Base-by-base conservation (phyloP, 371 early-diverging fungal genomes). In the Cladochytrium tenue region DNA sequence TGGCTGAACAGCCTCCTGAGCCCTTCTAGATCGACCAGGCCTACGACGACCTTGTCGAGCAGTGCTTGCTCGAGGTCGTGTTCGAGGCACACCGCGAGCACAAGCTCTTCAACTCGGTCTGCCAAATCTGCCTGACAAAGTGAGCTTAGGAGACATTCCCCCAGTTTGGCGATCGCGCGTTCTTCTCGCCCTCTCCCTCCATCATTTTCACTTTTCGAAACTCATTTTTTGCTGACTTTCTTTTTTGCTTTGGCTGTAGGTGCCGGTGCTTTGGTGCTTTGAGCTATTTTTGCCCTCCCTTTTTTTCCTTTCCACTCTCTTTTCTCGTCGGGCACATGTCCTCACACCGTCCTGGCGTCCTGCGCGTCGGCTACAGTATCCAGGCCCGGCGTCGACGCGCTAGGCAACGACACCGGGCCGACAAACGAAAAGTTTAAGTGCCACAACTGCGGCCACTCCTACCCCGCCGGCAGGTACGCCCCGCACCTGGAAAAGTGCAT, bases 401-500 rank as follows among this genome's bases (percentile, higher is more conserved):
- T 88, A 76, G 91, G 92, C 15, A 88, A 88, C 57, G 85, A 86
- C 52, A 78, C 36, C 64, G 79, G 27, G 80, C 79, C 58, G 81
- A 43, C 62, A 10, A 68, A 81, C 58, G 90, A 90, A 28, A 81
- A 83, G 5, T 88, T 85, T 70, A 83, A 91, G 53, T 95, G 95
- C 70, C 87, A 87, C 25, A 89, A 87, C 70, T 95, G 95, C 77
- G 81, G 84, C 63, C 84, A 85, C 34, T 73, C 81, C 31, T 90
- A 86, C 73, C 90, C 94, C n/a, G 86, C 92, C 17, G 81, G 86
- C 32, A 80, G 93, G 65, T 95, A 91, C 70, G 93, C 94, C 0
- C 85, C 92, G 26, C 94, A 94, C 76, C 75, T 95, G 59, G 94
- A 93, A 75, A 93, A 93, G 66, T 95, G 95, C 75, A 78, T 95